phyloP scores from a whole-genome alignment of 108 stramenopile genomes.

The Skeletonema costatum region DNA sequence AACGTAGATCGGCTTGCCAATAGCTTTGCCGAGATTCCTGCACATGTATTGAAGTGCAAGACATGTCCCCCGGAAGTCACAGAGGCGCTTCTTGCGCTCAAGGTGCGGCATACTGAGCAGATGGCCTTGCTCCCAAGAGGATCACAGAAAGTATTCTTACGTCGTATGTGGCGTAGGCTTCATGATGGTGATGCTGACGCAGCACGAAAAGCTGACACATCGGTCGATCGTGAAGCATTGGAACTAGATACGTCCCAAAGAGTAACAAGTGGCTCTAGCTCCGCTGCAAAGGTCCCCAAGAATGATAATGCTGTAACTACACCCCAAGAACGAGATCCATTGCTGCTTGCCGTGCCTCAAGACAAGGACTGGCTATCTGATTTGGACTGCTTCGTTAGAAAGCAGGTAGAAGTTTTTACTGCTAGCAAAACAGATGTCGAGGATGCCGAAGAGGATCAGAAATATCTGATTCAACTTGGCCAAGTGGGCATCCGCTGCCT shows the following conservation, averaged over 20 bases:
- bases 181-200: slow-evolving; percentile 53
- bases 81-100: slow-evolving; percentile 71
- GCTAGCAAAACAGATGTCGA: slow-evolving; percentile 67
- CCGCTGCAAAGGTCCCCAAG: not conserved
- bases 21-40: slow-evolving; percentile 90
- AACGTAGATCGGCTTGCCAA: slow-evolving; percentile 88
- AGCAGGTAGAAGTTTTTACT: slow-evolving; percentile 81
- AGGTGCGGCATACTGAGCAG: slow-evolving; percentile 73
- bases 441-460: slow-evolving; percentile 47
- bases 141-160: slow-evolving; percentile 88
- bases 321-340: slow-evolving; percentile 1
- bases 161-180: slow-evolving; percentile 87
- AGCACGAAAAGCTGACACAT: not conserved
- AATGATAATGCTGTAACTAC: not conserved
- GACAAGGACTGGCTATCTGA: slow-evolving; percentile 89
- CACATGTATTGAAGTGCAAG: slow-evolving; percentile 83
- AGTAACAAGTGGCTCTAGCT: not conserved
- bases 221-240: not conserved
- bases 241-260: not conserved
- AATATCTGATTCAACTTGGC: slow-evolving; percentile 58
- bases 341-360: slow-evolving; percentile 79
- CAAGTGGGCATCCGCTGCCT: slow-evolving; percentile 87
- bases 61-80: slow-evolving; percentile 68
- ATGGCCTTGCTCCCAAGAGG: slow-evolving; percentile 82
- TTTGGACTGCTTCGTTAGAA: slow-evolving; percentile 76